Conservation (phyloP, 352 stramenopile genomes). For the Phytophthora fragariae region DNA sequence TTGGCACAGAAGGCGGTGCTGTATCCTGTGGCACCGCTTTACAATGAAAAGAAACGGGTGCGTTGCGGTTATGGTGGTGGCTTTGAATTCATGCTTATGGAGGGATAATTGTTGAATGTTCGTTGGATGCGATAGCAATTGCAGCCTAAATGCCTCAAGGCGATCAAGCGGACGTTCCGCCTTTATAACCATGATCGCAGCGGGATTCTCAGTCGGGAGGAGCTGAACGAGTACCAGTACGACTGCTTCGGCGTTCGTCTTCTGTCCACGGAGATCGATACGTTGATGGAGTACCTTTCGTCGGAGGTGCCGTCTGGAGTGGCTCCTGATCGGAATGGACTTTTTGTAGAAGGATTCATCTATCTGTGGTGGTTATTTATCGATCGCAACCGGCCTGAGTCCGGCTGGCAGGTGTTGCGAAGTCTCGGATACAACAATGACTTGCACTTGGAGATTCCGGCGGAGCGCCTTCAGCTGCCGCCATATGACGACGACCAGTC, state of each 20-base stretch:
- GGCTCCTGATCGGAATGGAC: constrained; percentile 64
- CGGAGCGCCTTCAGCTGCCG: constrained; percentile 63
- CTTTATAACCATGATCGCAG: constrained; percentile 87
- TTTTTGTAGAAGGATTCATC: constrained; percentile 83
- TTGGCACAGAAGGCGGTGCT: constrained; percentile 90
- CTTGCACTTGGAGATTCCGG: constrained; percentile 78
- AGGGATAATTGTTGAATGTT: not conserved
- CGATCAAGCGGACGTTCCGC: constrained; percentile 89
- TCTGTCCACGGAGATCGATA: constrained; percentile 85
- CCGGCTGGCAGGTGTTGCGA: constrained; percentile 87
- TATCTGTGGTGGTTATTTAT: constrained; percentile 91
- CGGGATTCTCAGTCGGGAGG: constrained; percentile 82
- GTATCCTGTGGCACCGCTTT: constrained; percentile 89
- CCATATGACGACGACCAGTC: constrained; percentile 77
- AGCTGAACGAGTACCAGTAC: constrained; percentile 91
- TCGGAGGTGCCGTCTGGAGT: constrained; percentile 73
- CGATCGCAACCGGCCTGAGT: constrained; percentile 89
- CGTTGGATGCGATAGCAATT: constrained; percentile 53
- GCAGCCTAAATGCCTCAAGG: constrained; percentile 82
- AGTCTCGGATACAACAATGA: constrained; percentile 87
- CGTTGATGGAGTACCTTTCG: constrained; percentile 84
- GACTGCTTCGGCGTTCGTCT: constrained; percentile 89
- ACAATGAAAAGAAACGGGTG: constrained; percentile 87
- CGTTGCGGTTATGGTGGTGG: not conserved
- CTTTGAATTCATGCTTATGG: not conserved